Percentiles rank a stretch among this genome's conserved stretches.
phyloP scores from a whole-genome alignment of 306 rosid genomes.

The Erythrophleum fordii region DNA sequence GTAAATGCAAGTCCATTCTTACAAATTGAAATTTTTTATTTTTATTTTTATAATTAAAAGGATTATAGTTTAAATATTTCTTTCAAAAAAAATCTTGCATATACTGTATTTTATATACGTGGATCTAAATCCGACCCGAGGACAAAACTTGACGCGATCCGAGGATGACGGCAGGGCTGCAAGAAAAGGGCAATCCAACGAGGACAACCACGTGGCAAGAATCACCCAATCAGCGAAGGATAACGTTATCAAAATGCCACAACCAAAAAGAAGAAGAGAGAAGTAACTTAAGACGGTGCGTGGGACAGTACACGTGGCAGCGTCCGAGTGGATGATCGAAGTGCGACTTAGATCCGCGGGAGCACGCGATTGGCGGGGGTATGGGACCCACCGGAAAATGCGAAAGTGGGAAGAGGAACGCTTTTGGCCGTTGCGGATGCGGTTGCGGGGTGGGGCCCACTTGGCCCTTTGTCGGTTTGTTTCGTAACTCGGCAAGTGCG shows the following conservation, averaged over 20 bases:
- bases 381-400: conserved; percentile 29
- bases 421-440: not conserved
- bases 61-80: not conserved
- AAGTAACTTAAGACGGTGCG: not conserved
- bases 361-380: conserved; percentile 8
- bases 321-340: not conserved
- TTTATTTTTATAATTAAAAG: not conserved
- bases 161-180: conserved; percentile 28
- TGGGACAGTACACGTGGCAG: conserved; percentile 34
- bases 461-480: conserved; percentile 37
- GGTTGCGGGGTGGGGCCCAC: conserved; percentile 25
- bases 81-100: not conserved
- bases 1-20: no score
- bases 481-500: conserved; percentile 23
- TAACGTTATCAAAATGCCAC: conserved; percentile 55
- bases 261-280: not conserved
- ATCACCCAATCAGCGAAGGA: conserved; percentile 56
- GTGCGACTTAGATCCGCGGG: not conserved
- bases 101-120: not conserved
- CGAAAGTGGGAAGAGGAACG: not conserved
- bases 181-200: conserved; percentile 39
- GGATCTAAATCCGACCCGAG: not conserved
- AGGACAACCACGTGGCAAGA: conserved; percentile 43
- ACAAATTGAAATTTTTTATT: not conserved
- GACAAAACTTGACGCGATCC: not conserved